Percentiles rank a stretch among this genome's conserved stretches.
Conservation (phyloP, 2,329 filamentous ascomycete genomes). For the Diaporthe sp. region DNA sequence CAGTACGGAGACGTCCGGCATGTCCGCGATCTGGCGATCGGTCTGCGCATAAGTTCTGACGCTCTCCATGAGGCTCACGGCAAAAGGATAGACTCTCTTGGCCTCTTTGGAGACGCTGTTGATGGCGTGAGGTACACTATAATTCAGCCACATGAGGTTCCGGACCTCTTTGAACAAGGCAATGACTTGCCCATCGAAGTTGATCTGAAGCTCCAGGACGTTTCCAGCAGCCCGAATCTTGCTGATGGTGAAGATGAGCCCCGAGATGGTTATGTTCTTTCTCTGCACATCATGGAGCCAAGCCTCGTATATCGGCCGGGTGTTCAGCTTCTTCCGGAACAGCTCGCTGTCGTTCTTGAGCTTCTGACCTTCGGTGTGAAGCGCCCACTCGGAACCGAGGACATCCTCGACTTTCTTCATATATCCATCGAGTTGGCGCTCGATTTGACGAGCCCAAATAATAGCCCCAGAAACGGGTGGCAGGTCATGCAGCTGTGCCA, state of each 20-base stretch:
- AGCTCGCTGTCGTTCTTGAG: slow-evolving; percentile 91
- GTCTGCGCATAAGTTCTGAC: slow-evolving; percentile 95
- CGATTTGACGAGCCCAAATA: slow-evolving; percentile 97
- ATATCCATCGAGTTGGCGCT: slow-evolving; percentile 93
- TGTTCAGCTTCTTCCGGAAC: slow-evolving; percentile 97
- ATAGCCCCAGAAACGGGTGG: slow-evolving; percentile 97
- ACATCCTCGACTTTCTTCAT: slow-evolving; percentile 99
- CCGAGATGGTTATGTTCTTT: slow-evolving; percentile 91
- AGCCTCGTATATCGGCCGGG: slow-evolving; percentile 91
- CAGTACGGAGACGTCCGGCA: slow-evolving; percentile 89
- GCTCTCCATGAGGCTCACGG: slow-evolving; percentile 98
- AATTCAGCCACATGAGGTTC: slow-evolving; percentile 95
- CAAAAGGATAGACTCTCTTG: slow-evolving; percentile 98
- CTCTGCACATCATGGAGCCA: slow-evolving; percentile 93
- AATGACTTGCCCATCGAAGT: slow-evolving; percentile 98
- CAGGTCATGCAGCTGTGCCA: slow-evolving; percentile 96
- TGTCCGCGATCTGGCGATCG: slow-evolving; percentile 83
- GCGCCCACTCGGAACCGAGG: slow-evolving; percentile 91
- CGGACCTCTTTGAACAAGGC: slow-evolving; percentile 98
- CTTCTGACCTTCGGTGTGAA: slow-evolving; percentile 96
- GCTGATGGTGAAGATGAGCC: slow-evolving; percentile 90
- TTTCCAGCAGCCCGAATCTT: slow-evolving; percentile 93
- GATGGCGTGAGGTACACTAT: slow-evolving; percentile 92
- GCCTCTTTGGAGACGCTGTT: slow-evolving; percentile 98
- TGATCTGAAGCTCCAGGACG: slow-evolving; percentile 88